Evolutionary conservation across 768 basidiomycete genomes (phyloP).

Genomic region (Dioszegia crocea): DNA sequence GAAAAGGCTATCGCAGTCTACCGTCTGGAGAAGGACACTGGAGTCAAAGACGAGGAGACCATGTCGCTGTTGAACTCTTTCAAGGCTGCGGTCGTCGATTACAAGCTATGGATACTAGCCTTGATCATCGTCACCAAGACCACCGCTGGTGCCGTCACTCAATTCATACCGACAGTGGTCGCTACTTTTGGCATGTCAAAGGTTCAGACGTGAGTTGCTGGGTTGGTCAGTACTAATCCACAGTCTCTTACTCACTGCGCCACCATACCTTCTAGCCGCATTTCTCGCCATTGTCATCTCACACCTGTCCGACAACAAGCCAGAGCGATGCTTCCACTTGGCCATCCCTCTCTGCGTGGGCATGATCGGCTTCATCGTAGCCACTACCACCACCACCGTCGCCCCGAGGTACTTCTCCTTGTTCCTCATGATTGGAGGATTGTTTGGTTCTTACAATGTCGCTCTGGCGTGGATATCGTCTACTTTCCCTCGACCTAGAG

Average conservation of each 20-base stretch:
- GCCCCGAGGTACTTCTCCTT: conserved; percentile 34
- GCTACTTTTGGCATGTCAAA: conserved; percentile 32
- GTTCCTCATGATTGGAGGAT: conserved; percentile 36
- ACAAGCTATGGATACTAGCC: conserved; percentile 33
- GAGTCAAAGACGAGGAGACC: conserved; percentile 27
- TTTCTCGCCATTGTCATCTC: conserved; percentile 27
- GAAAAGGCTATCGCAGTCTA: conserved; percentile 22
- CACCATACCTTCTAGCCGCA: conserved; percentile 37
- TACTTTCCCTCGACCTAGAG: conserved; percentile 32
- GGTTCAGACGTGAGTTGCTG: conserved; percentile 7
- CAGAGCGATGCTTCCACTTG: conserved; percentile 30
- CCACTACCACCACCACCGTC: conserved; percentile 22
- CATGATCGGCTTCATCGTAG: conserved; percentile 31
- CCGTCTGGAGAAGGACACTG: conserved; percentile 27
- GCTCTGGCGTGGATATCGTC: conserved; percentile 33
- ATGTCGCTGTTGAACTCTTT: conserved; percentile 15
- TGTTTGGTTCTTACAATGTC: conserved; percentile 36
- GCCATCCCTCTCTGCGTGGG: conserved; percentile 24
- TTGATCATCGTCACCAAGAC: conserved; percentile 40
- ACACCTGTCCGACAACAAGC: conserved; percentile 22
- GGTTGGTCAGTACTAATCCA: neutral
- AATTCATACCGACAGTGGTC: conserved; percentile 38
- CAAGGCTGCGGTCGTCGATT: conserved; percentile 27
- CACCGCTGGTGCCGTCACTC: conserved; percentile 35
- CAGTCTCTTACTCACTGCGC: conserved; percentile 33